Percentiles rank a stretch among this genome's conserved stretches.
These are phyloP conservation scores for Suillus spraguei DNA, from an alignment of 768 basidiomycete genomes.

Conservation along the genomic window DNA sequence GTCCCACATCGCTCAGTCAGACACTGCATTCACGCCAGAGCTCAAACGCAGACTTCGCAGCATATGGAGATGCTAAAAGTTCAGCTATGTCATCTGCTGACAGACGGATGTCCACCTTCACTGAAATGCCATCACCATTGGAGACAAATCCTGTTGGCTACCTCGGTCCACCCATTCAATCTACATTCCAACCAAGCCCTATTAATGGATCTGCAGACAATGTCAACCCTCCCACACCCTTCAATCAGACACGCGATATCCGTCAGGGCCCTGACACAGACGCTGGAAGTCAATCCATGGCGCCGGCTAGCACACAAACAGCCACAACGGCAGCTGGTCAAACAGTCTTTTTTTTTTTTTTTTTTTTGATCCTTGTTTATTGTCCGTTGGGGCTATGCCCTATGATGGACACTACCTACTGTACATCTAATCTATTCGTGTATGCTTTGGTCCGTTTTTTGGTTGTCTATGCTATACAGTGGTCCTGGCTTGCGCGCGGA, in stretches of 20 bases:
- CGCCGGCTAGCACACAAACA: slow-evolving; percentile 42
- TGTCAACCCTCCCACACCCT: neutral
- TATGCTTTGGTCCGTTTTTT: too few species aligned
- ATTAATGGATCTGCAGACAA: neutral
- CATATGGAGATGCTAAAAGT: slow-evolving; percentile 18
- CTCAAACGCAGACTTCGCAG: slow-evolving; percentile 20
- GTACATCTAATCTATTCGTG: too few species aligned
- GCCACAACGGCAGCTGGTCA: slow-evolving; percentile 31
- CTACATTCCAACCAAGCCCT: neutral
- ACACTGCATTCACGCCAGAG: slow-evolving; percentile 15
- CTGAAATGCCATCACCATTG: neutral
- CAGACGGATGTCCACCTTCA: slow-evolving; percentile 46
- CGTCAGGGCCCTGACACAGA: slow-evolving; percentile 19
- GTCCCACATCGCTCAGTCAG: neutral
- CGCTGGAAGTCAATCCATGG: slow-evolving; percentile 21
- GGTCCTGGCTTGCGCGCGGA: too few species aligned
- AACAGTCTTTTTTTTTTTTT: too few species aligned
- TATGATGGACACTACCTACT: too few species aligned
- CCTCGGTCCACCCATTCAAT: slow-evolving; percentile 6
- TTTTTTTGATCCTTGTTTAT: too few species aligned
- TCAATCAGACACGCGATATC: slow-evolving; percentile 13
- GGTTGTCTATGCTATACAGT: too few species aligned
- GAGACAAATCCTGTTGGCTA: neutral
- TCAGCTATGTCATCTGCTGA: slow-evolving; percentile 38
- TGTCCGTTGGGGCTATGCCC: too few species aligned